Evolutionary conservation across 208 protist genomes (phyloP), one percentile per base, ranked within the genome.

Genomic region (Trypanosoma avium): DNA sequence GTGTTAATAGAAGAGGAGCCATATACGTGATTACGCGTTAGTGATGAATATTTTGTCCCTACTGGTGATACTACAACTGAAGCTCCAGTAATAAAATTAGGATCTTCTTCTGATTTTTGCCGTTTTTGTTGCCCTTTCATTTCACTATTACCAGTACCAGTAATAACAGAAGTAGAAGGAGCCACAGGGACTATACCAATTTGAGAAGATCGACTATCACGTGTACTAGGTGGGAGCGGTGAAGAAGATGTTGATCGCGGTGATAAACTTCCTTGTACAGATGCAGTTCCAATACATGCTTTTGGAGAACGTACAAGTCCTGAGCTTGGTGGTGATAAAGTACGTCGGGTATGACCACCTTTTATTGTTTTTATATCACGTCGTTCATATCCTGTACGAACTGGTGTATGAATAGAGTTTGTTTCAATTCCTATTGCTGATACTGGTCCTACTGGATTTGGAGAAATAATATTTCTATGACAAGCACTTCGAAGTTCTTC

Each of bases 401-500:
- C 5, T 7, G 42, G 15, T 40, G 29, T 17, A 29, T 50, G 59
- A 46, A 19, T 65, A 60, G 15, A 21, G 45, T 63, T 46, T 13
- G 26, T 21, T 30, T 43, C 19, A 48, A 21, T 57, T 19, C 64
- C 38, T 32, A 58, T 10, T 50, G 46, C 38, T 45, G 22, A n/a
- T 21, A 26, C 9, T 8, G 26, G 2, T 49, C 15, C 27, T 21
- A 62, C 29, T 13, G 43, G 46, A 24, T 48, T 17, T 30, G 48
- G n/a, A n/a, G 35, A 15, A 15, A 66, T n/a, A 5, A 17, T 24
- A 40, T 22, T 17, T 21, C 40, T 30, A 2, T 54, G 38, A 50
- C 21, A 66, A 33, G 69, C 76, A 35, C 69, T 70, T 21, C 79
- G 73, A 53, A 93, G 64, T 66, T 93, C 81, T 30, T 79, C 79